Percentiles rank a stretch among this genome's conserved stretches.
Conservation (phyloP, 352 stramenopile species). For the Phytopythium ostracodes region DNA sequence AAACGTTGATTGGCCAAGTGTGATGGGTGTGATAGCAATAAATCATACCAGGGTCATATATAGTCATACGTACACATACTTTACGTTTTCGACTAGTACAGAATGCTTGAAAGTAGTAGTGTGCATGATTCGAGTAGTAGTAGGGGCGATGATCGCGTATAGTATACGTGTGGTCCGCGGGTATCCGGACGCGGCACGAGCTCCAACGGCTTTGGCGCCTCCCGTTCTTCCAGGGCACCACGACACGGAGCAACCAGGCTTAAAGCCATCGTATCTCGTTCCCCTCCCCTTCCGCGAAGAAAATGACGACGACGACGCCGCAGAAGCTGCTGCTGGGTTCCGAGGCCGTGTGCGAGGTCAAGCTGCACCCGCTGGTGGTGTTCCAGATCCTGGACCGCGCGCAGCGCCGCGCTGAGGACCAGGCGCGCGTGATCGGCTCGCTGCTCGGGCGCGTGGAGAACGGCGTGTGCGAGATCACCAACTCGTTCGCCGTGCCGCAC, state of each 20-base stretch:
- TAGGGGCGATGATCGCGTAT: no score
- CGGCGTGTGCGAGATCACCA: slow-evolving; percentile 90
- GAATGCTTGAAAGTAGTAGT: no score
- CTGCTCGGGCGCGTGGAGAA: slow-evolving; percentile 90
- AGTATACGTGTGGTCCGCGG: no score
- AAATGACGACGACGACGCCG: slow-evolving; percentile 17
- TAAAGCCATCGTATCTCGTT: neutral
- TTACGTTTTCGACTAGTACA: no score
- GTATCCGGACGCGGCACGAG: no score
- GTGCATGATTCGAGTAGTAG: no score
- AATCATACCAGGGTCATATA: no score
- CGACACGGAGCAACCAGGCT: no score
- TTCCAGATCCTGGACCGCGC: slow-evolving; percentile 97
- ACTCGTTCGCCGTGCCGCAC: slow-evolving; percentile 96
- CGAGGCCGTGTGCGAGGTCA: slow-evolving; percentile 76
- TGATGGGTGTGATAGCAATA: neutral
- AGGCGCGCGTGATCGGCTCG: slow-evolving; percentile 96
- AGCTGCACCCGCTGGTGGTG: slow-evolving; percentile 95
- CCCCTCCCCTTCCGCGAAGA: neutral
- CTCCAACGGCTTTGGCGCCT: no score
- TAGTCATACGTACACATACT: no score
- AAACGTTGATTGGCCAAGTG: no score
- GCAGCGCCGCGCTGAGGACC: slow-evolving; percentile 90
- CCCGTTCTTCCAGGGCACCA: no score
- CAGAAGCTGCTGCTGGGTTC: slow-evolving; percentile 62